A percentile compares a stretch with the other conserved stretches of the same genome.
Evolutionary conservation across 305 asterid species (phyloP).

Genomic region (Withania somnifera): DNA sequence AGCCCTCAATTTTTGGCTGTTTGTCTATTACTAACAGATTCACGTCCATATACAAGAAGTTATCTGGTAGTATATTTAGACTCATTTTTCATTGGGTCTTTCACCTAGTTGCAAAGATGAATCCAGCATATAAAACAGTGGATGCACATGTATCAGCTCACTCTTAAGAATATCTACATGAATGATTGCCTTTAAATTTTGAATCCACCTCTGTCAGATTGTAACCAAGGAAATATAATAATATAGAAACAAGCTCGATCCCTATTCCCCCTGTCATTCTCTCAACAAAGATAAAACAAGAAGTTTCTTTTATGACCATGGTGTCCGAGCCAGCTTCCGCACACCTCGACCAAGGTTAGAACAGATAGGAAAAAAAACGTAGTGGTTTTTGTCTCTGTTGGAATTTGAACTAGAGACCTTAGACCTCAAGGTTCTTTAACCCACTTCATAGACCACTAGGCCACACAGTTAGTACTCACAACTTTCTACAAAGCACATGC

Average conservation of each 20-base stretch:
- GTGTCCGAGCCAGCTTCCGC: no score
- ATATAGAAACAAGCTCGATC: not conserved
- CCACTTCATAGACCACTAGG: no score
- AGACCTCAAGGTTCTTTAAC: no score
- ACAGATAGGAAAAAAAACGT: no score
- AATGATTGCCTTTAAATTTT: not conserved
- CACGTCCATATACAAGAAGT: not conserved
- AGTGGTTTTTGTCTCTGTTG: no score
- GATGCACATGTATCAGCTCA: not conserved
- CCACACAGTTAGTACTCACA: not conserved
- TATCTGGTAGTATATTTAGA: not conserved
- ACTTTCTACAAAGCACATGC: not conserved
- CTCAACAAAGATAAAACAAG: not conserved
- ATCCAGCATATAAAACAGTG: not conserved
- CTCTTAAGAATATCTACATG: not conserved
- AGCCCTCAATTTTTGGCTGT: not conserved
- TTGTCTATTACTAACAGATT: not conserved
- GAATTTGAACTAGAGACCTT: no score
- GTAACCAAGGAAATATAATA: not conserved
- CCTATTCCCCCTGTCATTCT: not conserved
- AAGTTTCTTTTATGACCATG: no score
- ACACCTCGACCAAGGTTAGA: no score
- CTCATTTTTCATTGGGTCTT: not conserved
- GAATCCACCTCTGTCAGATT: not conserved
- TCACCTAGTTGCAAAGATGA: not conserved